Base-by-base conservation (phyloP, 2,329 filamentous ascomycete genomes). In the Epichloe bromicola region DNA sequence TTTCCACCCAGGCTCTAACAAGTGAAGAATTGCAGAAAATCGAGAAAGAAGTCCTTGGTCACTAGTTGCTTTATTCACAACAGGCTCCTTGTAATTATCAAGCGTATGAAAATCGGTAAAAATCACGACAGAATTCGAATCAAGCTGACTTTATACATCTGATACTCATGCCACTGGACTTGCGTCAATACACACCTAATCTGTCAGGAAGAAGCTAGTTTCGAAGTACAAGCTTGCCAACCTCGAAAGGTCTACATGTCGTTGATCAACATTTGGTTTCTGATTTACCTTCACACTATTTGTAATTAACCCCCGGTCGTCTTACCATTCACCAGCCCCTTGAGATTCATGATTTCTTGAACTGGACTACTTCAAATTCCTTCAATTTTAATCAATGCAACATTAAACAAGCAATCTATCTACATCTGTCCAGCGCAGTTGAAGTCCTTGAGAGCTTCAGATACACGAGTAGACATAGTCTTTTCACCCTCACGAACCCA, bases 401-500 rank as follows among this genome's bases (percentile, higher is more conserved):
- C 11, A 14, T 30, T 26, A 36, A 15, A 41, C 41, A 38, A 17
- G 14, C 4, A 12, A 34, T 4, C 20, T 40, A 52, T 34, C 61
- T 67, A 70, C 47, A 69, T 51, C 57, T 67, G 61, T 51, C 59
- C 60, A 50, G 63, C 60, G 51, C 60, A 62, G 76, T 93, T 90
- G 80, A 98, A 98, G 77, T 97, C 91, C 64, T 84, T 75, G 57
- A 98, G 83, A 54, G 86, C 91, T 68, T 83, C 81, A 60, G 80
- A 67, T 58, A 96, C 81, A 71, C 93, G 87, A 63, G 76, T 73
- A 65, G 76, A 79, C 93, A 97, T 98, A 65, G 85, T 89, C 83
- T 96, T 95, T 82, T 98, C 93, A 65, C 91, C 93, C 76, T 90
- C 86, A 55, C 90, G 86, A 56, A 95, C 88, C 91, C 90, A 95